Evolutionary conservation across 1,139 yeast genomes (phyloP).

Genomic region (Saccharomyces hybrid): DNA sequence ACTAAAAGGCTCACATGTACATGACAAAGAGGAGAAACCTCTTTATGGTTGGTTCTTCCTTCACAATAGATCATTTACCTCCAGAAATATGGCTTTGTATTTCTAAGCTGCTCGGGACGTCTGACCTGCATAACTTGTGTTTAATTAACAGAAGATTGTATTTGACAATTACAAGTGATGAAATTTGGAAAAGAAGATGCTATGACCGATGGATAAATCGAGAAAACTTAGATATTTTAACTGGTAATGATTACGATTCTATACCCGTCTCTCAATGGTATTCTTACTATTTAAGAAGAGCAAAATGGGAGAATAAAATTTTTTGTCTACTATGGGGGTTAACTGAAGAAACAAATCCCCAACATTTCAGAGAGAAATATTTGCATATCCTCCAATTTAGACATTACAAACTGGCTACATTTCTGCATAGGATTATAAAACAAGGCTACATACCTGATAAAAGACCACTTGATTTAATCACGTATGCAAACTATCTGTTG

Average conservation of each 20-base stretch:
- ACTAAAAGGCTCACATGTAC: neutral
- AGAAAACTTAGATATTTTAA: neutral
- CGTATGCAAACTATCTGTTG: slow-evolving; percentile 12
- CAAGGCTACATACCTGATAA: slow-evolving; percentile 3
- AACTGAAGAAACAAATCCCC: neutral
- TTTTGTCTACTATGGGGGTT: neutral
- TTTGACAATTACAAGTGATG: neutral
- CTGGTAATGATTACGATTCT: neutral
- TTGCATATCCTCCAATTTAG: neutral
- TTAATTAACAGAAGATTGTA: neutral
- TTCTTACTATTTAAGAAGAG: neutral
- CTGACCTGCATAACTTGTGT: neutral
- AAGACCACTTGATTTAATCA: slow-evolving; percentile 6
- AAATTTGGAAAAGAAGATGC: neutral
- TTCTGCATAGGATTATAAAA: slow-evolving; percentile 5
- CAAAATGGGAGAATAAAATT: neutral
- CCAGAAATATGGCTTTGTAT: slow-evolving; percentile 1
- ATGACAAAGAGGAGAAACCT: slow-evolving; percentile 1
- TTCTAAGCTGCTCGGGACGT: neutral
- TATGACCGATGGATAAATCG: neutral
- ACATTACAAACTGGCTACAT: slow-evolving; percentile 1
- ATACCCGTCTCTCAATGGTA: neutral
- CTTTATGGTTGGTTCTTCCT: neutral
- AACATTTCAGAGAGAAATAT: neutral
- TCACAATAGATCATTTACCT: slow-evolving; percentile 1